phyloP scores from a whole-genome alignment of 108 stramenopile species.

The Halocafeteria seosinensis region DNA sequence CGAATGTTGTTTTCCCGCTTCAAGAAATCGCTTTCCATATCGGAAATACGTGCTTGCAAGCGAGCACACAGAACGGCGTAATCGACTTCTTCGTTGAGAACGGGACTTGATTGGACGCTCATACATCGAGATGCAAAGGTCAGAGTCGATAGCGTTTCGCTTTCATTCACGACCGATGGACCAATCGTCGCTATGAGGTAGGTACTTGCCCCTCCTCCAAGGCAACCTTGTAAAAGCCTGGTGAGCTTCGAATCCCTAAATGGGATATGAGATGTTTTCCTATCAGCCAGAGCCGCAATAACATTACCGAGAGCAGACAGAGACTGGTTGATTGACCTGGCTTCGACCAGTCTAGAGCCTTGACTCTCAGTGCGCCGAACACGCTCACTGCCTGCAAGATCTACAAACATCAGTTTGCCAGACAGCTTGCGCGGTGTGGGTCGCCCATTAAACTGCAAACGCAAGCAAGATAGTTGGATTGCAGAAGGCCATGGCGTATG shows the following conservation, averaged over 20 bases:
- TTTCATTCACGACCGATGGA: neutral
- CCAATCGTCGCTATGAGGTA: slow-evolving; percentile 16
- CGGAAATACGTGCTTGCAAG: neutral
- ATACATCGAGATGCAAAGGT: slow-evolving; percentile 17
- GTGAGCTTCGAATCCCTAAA: slow-evolving; percentile 23
- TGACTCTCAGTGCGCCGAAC: slow-evolving; percentile 4
- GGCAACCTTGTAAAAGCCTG: slow-evolving; percentile 10
- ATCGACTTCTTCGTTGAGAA: slow-evolving; percentile 9
- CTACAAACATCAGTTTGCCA: slow-evolving; percentile 10
- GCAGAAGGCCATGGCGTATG: no score
- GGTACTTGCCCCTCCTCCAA: slow-evolving; percentile 15
- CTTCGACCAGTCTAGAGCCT: slow-evolving; percentile 13
- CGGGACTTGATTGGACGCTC: slow-evolving; percentile 8
- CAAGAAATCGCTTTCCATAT: neutral
- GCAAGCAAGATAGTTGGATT: no score
- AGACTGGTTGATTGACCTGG: slow-evolving; percentile 16
- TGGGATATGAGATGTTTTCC: slow-evolving; percentile 2
- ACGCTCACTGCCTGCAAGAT: slow-evolving; percentile 18
- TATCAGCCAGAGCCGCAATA: slow-evolving; percentile 15
- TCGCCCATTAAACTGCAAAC: no score
- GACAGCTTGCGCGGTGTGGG: neutral
- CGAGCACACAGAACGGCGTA: slow-evolving; percentile 12
- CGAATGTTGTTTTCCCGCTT: neutral
- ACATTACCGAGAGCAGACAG: slow-evolving; percentile 26
- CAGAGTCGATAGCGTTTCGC: slow-evolving; percentile 16